Evolutionary conservation across 805 yeast genomes (phyloP).

Genomic region (Wickerhamia fluorescens): DNA sequence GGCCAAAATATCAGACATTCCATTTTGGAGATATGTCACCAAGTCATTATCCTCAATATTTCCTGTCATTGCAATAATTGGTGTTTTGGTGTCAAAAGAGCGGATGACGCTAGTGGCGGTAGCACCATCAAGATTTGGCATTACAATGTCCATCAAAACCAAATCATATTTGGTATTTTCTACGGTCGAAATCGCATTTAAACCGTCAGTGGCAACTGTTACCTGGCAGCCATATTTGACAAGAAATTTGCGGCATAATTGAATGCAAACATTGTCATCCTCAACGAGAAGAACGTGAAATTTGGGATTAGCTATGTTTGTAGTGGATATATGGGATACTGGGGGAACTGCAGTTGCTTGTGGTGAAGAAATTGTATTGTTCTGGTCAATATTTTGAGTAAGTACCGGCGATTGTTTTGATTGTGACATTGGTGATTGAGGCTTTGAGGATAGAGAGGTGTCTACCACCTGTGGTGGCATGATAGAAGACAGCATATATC

Average conservation of each 20-base stretch:
- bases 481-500: neutral
- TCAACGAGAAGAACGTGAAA: conserved; percentile 73
- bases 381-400: conserved; percentile 1
- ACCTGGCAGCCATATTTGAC: conserved; percentile 88
- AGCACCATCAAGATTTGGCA: conserved; percentile 86
- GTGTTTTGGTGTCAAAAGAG: conserved; percentile 75
- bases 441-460: too few species aligned
- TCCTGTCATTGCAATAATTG: conserved; percentile 93
- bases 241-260: conserved; percentile 74
- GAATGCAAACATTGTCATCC: conserved; percentile 77
- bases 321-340: conserved; percentile 5
- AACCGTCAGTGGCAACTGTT: conserved; percentile 87
- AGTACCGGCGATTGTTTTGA: conserved; percentile 1
- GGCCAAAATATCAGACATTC: conserved; percentile 88
- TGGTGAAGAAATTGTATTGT: conserved; percentile 2
- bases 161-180: conserved; percentile 64
- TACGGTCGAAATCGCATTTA: conserved; percentile 74
- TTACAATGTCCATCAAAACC: conserved; percentile 81
- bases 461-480: too few species aligned
- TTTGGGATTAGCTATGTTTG: conserved; percentile 31
- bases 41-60: conserved; percentile 78
- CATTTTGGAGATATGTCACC: conserved; percentile 74
- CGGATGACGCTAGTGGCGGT: conserved; percentile 88
- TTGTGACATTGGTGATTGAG: conserved; percentile 1
- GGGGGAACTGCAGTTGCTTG: conserved; percentile 3